These are phyloP conservation scores for Patellifolia procumbens DNA, from an alignment of 179 eudicot genomes.

Conservation along the genomic window DNA sequence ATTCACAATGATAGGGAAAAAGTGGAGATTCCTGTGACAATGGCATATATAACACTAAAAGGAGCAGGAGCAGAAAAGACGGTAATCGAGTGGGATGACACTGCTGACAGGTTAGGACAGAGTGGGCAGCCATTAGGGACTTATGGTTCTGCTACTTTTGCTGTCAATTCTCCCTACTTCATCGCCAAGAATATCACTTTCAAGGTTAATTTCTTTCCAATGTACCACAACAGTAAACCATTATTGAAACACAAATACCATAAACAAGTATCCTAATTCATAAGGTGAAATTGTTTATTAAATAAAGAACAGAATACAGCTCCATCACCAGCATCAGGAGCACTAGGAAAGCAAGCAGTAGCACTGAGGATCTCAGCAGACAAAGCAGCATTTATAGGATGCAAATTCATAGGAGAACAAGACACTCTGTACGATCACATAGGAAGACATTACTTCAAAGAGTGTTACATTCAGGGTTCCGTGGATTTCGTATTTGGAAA, in stretches of 20 bases:
- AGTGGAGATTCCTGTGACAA: constrained; percentile 61
- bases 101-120: constrained; percentile 59
- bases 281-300: not conserved
- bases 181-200: constrained; percentile 74
- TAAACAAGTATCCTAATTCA: no score
- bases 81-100: constrained; percentile 73
- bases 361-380: constrained; percentile 82
- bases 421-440: constrained; percentile 85
- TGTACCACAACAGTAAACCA: not conserved
- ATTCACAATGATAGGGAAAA: constrained; percentile 56
- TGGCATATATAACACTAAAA: constrained; percentile 57
- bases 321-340: constrained; percentile 65
- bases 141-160: constrained; percentile 78
- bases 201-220: constrained; percentile 44
- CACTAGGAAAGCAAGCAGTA: constrained; percentile 81
- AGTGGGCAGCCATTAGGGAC: constrained; percentile 71
- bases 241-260: no score
- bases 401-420: constrained; percentile 78
- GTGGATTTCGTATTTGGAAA: constrained; percentile 88
- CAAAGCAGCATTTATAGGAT: constrained; percentile 70
- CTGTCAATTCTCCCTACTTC: constrained; percentile 72
- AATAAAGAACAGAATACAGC: constrained; percentile 57
- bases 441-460: constrained; percentile 78
- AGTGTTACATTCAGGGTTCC: constrained; percentile 77
- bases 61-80: constrained; percentile 65